Evolutionary conservation across 23 red algal genomes (phyloP), one percentile per base, ranked within the genome.

Genomic region (Pyropia yezoensis): DNA sequence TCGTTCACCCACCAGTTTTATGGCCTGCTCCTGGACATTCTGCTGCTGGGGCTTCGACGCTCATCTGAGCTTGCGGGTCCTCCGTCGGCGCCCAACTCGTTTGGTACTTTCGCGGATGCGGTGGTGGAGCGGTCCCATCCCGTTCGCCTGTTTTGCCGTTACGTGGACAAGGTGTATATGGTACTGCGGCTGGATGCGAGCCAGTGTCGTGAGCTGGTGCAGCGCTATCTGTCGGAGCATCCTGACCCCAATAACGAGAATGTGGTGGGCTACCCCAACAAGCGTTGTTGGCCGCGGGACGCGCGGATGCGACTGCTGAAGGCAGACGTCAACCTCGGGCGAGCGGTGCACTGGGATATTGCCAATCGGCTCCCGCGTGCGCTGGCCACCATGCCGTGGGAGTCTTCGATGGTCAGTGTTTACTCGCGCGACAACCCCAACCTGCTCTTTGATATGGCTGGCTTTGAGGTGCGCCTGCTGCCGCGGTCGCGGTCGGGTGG

Each of bases 191-290:
- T 97, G 39, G 84, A 89, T 80, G 75, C 59, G 22, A 50, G 76
- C 11, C 79, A 90, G 20, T 73, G 65, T 39, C 74, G 67, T 49
- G 85, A 90, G 24, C 28, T 87, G 4, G 79, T 90, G 15, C 93
- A 82, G 69, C 63, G 85, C 32, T 86, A 71, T 59, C 71, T 86
- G 15, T 81, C 73, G 21, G 90, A 86, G 51, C 54, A 95, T 77
- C 90, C 90, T 5, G 90, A 95, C 62, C 90, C 90, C 15, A 95
- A 95, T 66, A 95, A 95, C 70, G 90, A 86, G 57, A 95, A 95
- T 68, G 76, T 83, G 9, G 90, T 95, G 17, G 90, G 82, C 51
- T 98, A 98, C 60, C 69, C 61, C 20, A 98, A 79, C 23, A 89
- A 90, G 68, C 73, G 78, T 28, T 98, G 94, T 65, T 98, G 94